Conservation (phyloP, 2,329 filamentous ascomycete species). For the Penicillium sp. region DNA sequence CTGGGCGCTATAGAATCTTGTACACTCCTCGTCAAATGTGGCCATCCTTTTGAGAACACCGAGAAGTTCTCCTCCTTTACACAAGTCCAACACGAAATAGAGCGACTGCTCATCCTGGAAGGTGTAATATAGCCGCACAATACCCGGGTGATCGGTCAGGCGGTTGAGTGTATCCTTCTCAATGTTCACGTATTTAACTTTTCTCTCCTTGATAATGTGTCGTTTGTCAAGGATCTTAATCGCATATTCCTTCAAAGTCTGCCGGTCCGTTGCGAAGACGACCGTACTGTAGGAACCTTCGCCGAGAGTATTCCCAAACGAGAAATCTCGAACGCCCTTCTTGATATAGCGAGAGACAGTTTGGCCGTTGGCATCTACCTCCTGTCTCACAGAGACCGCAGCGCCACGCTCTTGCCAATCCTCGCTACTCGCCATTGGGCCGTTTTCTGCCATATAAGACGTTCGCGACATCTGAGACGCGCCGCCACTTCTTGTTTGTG, state of each 20-base stretch:
- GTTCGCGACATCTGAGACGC: conserved; percentile 38
- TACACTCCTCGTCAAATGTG: conserved; percentile 93
- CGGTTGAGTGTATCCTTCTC: conserved; percentile 97
- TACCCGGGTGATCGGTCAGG: conserved; percentile 91
- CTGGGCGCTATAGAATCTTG: conserved; percentile 89
- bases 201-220: conserved; percentile 99
- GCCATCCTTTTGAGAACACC: conserved; percentile 91
- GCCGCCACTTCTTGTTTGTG: conserved; percentile 54
- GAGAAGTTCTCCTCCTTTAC: conserved; percentile 85
- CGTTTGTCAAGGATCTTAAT: conserved; percentile 98
- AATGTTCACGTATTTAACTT: conserved; percentile 99
- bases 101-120: conserved; percentile 95
- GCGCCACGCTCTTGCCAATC: conserved; percentile 96
- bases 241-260: conserved; percentile 92
- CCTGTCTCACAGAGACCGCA: conserved; percentile 76
- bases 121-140: conserved; percentile 95
- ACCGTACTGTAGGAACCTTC: conserved; percentile 99
- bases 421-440: conserved; percentile 66
- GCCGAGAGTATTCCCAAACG: conserved; percentile 83
- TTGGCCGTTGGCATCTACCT: conserved; percentile 80
- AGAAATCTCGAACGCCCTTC: conserved; percentile 96
- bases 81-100: conserved; percentile 94
- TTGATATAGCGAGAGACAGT: conserved; percentile 81
- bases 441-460: conserved; percentile 56
- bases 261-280: conserved; percentile 84